Evolutionary conservation across 2,329 filamentous ascomycete species (phyloP).

Genomic region (Fusarium sp.): DNA sequence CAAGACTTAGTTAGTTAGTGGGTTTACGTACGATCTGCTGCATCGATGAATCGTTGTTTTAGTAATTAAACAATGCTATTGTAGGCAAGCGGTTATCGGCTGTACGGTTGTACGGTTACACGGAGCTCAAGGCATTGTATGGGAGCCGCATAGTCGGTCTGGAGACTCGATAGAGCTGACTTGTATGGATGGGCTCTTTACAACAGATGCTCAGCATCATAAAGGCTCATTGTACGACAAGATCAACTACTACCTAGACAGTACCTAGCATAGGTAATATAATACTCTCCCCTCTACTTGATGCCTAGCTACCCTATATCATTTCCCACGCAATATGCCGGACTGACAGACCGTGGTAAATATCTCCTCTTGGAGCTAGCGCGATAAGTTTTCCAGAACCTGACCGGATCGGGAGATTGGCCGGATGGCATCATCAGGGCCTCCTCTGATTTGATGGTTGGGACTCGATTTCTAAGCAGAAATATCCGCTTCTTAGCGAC

Average conservation of each 20-base stretch:
- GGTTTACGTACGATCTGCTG: slow-evolving; percentile 2
- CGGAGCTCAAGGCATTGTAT: neutral
- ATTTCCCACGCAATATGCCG: neutral
- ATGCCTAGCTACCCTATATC: slow-evolving; percentile 2
- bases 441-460: slow-evolving; percentile 31
- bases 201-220: neutral
- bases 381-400: slow-evolving; percentile 10
- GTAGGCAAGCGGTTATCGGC: slow-evolving; percentile 12
- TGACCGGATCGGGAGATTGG: slow-evolving; percentile 30
- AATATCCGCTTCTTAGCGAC: slow-evolving; percentile 17
- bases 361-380: slow-evolving; percentile 31
- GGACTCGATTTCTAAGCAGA: slow-evolving; percentile 42
- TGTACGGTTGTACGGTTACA: neutral
- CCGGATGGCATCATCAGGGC: slow-evolving; percentile 40
- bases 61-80: slow-evolving; percentile 15
- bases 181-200: neutral
- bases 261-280: neutral
- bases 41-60: slow-evolving; percentile 3
- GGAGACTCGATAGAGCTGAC: neutral
- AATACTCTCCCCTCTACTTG: too few species aligned
- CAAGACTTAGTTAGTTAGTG: neutral
- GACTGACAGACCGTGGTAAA: neutral
- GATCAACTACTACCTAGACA: neutral
- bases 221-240: neutral
- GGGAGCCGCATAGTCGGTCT: neutral